Conservation (phyloP, 441 rosid species). For the Erodium trifolium region DNA sequence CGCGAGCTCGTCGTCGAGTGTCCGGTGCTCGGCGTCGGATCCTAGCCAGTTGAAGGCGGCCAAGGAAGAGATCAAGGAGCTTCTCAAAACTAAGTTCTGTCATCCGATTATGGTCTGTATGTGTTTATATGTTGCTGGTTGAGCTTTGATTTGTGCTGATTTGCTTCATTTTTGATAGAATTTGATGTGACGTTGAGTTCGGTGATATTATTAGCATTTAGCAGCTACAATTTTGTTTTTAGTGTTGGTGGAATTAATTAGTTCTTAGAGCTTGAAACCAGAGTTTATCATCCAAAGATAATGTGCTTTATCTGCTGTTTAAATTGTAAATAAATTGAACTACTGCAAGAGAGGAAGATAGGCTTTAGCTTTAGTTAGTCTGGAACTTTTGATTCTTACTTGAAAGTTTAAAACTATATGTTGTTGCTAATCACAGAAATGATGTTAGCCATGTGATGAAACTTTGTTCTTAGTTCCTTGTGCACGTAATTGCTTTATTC, state of each 20-base stretch:
- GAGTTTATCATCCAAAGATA: neutral
- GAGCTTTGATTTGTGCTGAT: neutral
- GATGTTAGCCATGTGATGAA: too few species aligned
- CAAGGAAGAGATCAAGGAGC: conserved; percentile 72
- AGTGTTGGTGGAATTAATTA: too few species aligned
- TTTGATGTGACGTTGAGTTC: too few species aligned
- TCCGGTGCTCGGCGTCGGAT: conserved; percentile 57
- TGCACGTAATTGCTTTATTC: too few species aligned
- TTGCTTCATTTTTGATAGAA: neutral
- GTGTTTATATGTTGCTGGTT: neutral
- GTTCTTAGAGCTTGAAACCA: too few species aligned
- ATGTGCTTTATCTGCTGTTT: neutral
- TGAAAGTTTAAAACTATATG: too few species aligned
- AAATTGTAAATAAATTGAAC: neutral
- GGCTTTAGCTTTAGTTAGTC: neutral
- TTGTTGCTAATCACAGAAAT: neutral
- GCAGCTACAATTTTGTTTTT: too few species aligned
- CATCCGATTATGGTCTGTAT: conserved; percentile 67
- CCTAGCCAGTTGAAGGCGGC: conserved; percentile 76
- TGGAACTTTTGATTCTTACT: neutral
- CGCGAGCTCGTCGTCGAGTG: conserved; percentile 28
- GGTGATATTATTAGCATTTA: too few species aligned
- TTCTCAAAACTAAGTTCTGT: conserved; percentile 58
- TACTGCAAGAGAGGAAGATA: neutral
- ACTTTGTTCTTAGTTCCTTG: too few species aligned